Conservation (phyloP, 2,329 filamentous ascomycete species). For the Penicillium sp. region DNA sequence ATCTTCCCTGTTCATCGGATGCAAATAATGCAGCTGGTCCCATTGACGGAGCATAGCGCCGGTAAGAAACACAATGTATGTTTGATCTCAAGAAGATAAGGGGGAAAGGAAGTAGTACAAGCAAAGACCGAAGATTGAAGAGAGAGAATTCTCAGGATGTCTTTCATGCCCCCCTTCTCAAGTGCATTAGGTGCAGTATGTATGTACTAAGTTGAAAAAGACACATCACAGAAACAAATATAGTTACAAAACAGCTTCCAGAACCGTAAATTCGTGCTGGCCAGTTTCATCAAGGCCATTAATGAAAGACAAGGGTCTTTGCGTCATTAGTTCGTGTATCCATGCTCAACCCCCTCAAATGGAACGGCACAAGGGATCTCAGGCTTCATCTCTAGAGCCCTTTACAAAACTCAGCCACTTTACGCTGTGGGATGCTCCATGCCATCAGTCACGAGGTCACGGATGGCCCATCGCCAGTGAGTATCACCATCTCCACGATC, state of each 20-base stretch:
- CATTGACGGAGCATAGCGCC: conserved; percentile 3
- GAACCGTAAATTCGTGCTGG: conserved; percentile 19
- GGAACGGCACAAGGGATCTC: too few relatives aligned
- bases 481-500: conserved; percentile 49
- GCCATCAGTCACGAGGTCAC: conserved; percentile 41
- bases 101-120: neutral
- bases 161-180: neutral
- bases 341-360: conserved; percentile 5
- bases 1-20: conserved; percentile 14
- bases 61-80: neutral
- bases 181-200: neutral
- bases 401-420: too few relatives aligned
- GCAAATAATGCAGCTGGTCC: conserved; percentile 1
- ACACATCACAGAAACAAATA: conserved; percentile 5
- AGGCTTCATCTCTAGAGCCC: too few relatives aligned
- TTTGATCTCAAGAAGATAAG: neutral
- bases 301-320: conserved; percentile 12
- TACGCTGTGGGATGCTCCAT: neutral
- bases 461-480: conserved; percentile 75
- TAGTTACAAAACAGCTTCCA: conserved; percentile 15
- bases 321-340: conserved; percentile 24
- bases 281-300: conserved; percentile 18
- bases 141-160: neutral
- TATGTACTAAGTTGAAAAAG: conserved; percentile 1
- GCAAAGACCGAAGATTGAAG: neutral